These are phyloP conservation scores for Skeletonema costatum DNA, from an alignment of 108 stramenopile species.

Conservation along the genomic window DNA sequence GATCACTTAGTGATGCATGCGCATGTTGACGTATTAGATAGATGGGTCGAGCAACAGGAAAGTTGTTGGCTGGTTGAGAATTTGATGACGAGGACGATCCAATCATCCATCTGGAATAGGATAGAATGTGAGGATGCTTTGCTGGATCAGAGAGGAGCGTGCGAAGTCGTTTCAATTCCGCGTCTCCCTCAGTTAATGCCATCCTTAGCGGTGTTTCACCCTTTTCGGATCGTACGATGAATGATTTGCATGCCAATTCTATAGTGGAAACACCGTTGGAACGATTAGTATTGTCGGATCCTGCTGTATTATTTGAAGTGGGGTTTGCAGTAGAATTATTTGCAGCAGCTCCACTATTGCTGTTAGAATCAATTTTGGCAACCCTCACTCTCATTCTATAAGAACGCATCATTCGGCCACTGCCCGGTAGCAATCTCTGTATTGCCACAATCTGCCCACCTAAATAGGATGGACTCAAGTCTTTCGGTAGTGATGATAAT, in stretches of 20 bases:
- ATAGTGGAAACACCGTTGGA: conserved; percentile 14
- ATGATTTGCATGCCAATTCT: conserved; percentile 40
- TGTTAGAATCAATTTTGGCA: conserved; percentile 27
- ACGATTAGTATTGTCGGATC: not conserved
- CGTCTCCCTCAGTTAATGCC: conserved; percentile 41
- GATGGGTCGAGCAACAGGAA: conserved; percentile 38
- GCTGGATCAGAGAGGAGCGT: conserved; percentile 35
- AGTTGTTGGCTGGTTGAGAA: not conserved
- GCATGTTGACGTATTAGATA: conserved; percentile 89
- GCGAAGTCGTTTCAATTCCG: conserved; percentile 45
- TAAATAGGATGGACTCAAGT: conserved; percentile 17
- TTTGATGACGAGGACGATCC: conserved; percentile 17
- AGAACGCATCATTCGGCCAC: conserved; percentile 84
- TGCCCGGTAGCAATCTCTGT: conserved; percentile 55
- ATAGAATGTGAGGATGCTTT: conserved; percentile 38
- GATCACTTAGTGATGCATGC: conserved; percentile 88
- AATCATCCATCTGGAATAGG: conserved; percentile 43
- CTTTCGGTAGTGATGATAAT: conserved; percentile 27
- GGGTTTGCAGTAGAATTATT: conserved; percentile 37
- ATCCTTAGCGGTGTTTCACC: conserved; percentile 25
- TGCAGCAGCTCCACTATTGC: conserved; percentile 12
- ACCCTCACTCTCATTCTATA: conserved; percentile 62
- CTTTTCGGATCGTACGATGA: conserved; percentile 35
- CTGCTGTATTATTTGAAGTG: not conserved
- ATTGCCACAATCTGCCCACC: conserved; percentile 36